These are phyloP conservation scores for Daedalea quercina DNA, from an alignment of 768 basidiomycete genomes.

Conservation along the genomic window DNA sequence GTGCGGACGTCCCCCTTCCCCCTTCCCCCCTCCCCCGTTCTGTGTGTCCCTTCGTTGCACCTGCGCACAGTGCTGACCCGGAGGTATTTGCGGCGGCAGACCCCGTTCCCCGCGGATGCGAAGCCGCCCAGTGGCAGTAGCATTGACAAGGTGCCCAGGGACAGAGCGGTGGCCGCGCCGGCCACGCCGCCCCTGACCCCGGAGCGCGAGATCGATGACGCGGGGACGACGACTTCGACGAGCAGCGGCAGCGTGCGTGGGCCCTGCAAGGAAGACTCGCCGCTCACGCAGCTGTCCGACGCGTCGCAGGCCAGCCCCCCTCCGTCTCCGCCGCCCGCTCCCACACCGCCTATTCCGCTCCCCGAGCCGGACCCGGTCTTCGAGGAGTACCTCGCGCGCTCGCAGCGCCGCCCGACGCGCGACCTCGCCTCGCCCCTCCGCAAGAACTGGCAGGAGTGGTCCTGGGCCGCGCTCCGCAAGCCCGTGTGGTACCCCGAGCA, in stretches of 20 bases:
- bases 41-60: neutral
- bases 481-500: slow-evolving; percentile 22
- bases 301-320: neutral
- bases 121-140: neutral
- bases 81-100: slow-evolving; percentile 1
- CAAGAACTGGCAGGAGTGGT: slow-evolving; percentile 33
- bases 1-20: slow-evolving; percentile 1
- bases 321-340: slow-evolving; percentile 17
- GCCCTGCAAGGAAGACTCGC: neutral
- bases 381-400: slow-evolving; percentile 20
- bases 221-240: neutral
- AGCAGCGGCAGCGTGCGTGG: too few relatives aligned
- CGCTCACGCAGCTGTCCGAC: neutral
- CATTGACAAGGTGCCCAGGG: too few relatives aligned
- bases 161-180: neutral
- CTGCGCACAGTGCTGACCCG: neutral
- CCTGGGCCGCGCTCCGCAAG: slow-evolving; percentile 34
- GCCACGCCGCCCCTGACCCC: slow-evolving; percentile 5
- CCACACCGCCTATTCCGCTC: slow-evolving; percentile 19
- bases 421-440: slow-evolving; percentile 11
- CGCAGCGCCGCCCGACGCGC: slow-evolving; percentile 16
- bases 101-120: slow-evolving; percentile 1
- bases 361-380: slow-evolving; percentile 20
- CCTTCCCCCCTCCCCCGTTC: too few relatives aligned
- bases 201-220: too few relatives aligned